phyloP scores from a whole-genome alignment of 768 basidiomycete genomes.

The Rubroboletus satanas region DNA sequence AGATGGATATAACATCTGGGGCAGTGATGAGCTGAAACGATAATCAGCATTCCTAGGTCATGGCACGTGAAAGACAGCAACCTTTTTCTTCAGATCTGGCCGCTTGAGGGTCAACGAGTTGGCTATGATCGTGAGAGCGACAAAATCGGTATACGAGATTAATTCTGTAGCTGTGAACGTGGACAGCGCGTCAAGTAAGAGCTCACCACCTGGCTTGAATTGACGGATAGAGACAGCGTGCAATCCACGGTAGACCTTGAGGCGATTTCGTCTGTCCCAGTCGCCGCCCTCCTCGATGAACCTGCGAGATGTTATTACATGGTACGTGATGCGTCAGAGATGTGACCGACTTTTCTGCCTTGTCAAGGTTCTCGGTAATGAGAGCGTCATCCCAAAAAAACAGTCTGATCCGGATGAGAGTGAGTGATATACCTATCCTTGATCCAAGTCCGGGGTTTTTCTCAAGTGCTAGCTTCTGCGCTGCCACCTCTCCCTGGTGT shows the following conservation, averaged over 20 bases:
- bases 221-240: constrained; percentile 86
- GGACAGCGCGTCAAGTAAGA: constrained; percentile 86
- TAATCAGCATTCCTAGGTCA: constrained; percentile 1
- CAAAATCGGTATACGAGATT: constrained; percentile 85
- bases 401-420: constrained; percentile 83
- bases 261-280: constrained; percentile 94
- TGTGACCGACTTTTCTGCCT: constrained; percentile 70
- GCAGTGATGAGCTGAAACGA: constrained; percentile 68
- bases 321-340: not conserved
- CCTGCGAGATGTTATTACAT: constrained; percentile 35
- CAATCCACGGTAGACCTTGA: constrained; percentile 92
- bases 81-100: constrained; percentile 91
- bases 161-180: constrained; percentile 95
- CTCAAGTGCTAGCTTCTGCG: constrained; percentile 79
- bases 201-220: constrained; percentile 79
- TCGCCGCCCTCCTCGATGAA: constrained; percentile 94
- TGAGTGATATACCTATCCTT: constrained; percentile 87
- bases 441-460: constrained; percentile 93
- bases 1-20: constrained; percentile 82
- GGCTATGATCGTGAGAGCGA: constrained; percentile 78
- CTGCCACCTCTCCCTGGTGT: too few relatives aligned
- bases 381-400: constrained; percentile 81
- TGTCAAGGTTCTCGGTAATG: constrained; percentile 65
- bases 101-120: constrained; percentile 71
- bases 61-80: constrained; percentile 23